Evolutionary conservation across 371 early-diverging fungal genomes (phyloP), one percentile per base, ranked within the genome.

Genomic region (Dichotomocladium elegans): DNA sequence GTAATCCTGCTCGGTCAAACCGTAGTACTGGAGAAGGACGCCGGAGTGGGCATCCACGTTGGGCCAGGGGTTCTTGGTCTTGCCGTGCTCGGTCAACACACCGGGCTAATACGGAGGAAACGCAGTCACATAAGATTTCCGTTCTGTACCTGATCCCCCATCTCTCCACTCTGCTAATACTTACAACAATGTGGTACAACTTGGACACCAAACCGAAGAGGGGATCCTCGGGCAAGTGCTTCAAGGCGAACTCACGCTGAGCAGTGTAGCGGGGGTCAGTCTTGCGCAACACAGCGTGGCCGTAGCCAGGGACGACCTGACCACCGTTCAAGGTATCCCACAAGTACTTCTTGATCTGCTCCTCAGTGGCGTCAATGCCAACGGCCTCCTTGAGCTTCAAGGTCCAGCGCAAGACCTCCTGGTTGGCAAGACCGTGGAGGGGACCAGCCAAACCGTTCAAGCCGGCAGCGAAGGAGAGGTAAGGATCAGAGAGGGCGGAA

Each of bases 31-130:
- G 58, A 97, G 86, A 40, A 98, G 89, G 62, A 95, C 95, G 74
- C 99, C 99, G 52, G 90, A 89, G 90, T 98, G 99, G 50, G 98
- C 98, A 72, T 98, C 99, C 24, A 98, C 98, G 75, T 98, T 98
- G 74, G 99, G 99, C 93, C 93, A 98, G 58, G 99, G 99, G 92
- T 98, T 98, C 93, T 96, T 97, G 88, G 96, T 96, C 91, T 97
- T 98, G 61, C 98, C 99, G 83, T 98, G 99, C 82, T 97, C 95
- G 57, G 90, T 91, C 47, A 98, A 83, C 48, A 97, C 93, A 61
- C 89, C 91, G 22, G 99, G 99, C 70, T 69, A 58, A 27, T 46
- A 31, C 26, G 43, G 47, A 55, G 47, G 37, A 44, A 51, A 35
- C 17, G 17, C 15, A 40, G n/a, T n/a, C n/a, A n/a, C n/a, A n/a